Base-by-base conservation (phyloP, 2,329 filamentous ascomycete species). In the Colletotrichum cereale region DNA sequence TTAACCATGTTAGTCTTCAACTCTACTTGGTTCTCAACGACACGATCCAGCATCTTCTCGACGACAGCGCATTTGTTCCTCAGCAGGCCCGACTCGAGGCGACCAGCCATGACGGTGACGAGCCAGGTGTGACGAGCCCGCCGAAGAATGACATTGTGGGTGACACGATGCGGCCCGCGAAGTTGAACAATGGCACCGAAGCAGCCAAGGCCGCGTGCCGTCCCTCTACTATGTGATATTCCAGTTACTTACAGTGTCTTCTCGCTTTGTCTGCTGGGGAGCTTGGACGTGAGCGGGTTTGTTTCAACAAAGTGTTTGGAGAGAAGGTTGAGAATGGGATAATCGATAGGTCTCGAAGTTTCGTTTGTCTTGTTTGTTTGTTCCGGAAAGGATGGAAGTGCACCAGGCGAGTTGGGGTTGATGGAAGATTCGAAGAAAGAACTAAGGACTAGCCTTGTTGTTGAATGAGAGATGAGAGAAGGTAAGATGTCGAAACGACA, bases 401-500 rank as follows among this genome's bases (percentile, higher is more conserved):
- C 75, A 73, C 74, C 75, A 76, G 76, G 77, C 76, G 75, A 70
- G 74, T 76, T 74, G 73, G 72, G 69, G 61, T 69, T 55, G 63
- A 72, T 66, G 73, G 73, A 73, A 77, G 76, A 74, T 79, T 76
- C 75, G 69, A 73, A 74, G 74, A 74, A 67, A 76, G 55, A 57
- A 40, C 74, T 73, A 76, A 82, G 82, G 83, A 77, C 80, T 80
- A 82, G 76, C 76, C 79, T 80, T 74, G 77, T 80, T 75, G 77
- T 66, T 67, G 72, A 74, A 73, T 73, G 67, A 75, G 74, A 79
- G 76, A 68, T 72, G 76, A 75, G 77, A 67, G 66, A 72, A 73
- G 57, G 70, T 71, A 67, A 66, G 71, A 68, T 62, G 72, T 74
- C 73, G 71, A 68, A 73, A 72, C 57, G 73, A 74, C 73, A 70